phyloP scores from a whole-genome alignment of 164 flowering plant species.

The Chimonanthus praecox region DNA sequence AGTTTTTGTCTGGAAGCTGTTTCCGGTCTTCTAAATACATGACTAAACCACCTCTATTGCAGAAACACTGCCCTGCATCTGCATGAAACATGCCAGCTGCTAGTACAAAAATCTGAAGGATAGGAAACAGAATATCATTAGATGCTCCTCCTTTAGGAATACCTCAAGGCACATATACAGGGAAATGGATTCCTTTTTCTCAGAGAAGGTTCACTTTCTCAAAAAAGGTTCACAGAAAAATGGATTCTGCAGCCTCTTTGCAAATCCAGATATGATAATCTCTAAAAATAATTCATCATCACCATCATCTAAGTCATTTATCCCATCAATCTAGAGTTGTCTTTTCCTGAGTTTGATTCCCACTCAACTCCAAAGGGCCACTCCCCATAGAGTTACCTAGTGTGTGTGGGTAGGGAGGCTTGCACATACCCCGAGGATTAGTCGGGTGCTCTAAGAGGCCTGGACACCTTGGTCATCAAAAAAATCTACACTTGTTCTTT shows the following conservation, averaged over 20 bases:
- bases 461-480: no score
- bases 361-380: no score
- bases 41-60: neutral
- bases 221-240: constrained; percentile 2
- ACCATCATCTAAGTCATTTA: no score
- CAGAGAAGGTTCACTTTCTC: no score
- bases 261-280: constrained; percentile 58
- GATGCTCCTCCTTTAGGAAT: constrained; percentile 92
- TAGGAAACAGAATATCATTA: constrained; percentile 34
- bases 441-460: no score
- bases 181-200: constrained; percentile 43
- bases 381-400: no score
- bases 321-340: no score
- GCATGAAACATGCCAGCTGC: constrained; percentile 2
- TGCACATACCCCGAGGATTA: no score
- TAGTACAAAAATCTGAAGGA: neutral
- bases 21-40: neutral
- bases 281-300: constrained; percentile 43
- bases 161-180: constrained; percentile 88
- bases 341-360: no score
- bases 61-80: neutral
- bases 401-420: no score
- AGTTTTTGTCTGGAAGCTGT: no score
- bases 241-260: constrained; percentile 60
- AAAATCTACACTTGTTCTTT: no score